These are phyloP conservation scores for Emmonsia crescens DNA, from an alignment of 2,329 filamentous ascomycete species.

Conservation along the genomic window DNA sequence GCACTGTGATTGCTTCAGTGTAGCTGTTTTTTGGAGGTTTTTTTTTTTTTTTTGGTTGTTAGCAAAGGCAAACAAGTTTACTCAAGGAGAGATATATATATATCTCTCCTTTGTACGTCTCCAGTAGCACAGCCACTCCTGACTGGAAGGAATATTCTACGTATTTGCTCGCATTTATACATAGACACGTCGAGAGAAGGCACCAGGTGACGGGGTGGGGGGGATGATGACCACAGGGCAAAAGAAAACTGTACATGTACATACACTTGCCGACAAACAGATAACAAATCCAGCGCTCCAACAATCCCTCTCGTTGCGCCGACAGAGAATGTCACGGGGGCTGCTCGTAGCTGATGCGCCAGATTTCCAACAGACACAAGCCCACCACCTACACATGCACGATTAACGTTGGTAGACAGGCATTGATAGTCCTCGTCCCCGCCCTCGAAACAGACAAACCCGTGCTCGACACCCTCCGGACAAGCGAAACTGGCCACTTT, in stretches of 20 bases:
- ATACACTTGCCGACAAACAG: constrained; percentile 1
- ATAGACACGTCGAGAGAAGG: too few species aligned
- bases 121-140: too few species aligned
- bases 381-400: not conserved
- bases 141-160: too few species aligned
- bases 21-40: not conserved
- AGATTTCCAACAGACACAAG: not conserved
- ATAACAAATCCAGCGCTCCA: not conserved
- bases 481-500: not conserved
- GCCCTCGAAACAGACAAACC: not conserved
- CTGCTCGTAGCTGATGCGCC: not conserved
- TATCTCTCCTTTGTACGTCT: too few species aligned
- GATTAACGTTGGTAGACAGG: not conserved
- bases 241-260: not conserved
- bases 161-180: too few species aligned
- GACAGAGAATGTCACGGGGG: not conserved
- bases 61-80: too few species aligned
- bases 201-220: too few species aligned
- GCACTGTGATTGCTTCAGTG: not conserved
- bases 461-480: not conserved
- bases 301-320: not conserved
- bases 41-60: too few species aligned
- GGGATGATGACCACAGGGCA: too few species aligned
- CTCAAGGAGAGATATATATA: too few species aligned
- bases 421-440: not conserved